phyloP scores from a whole-genome alignment of 164 flowering plant genomes.

The Aristolochia californica region DNA sequence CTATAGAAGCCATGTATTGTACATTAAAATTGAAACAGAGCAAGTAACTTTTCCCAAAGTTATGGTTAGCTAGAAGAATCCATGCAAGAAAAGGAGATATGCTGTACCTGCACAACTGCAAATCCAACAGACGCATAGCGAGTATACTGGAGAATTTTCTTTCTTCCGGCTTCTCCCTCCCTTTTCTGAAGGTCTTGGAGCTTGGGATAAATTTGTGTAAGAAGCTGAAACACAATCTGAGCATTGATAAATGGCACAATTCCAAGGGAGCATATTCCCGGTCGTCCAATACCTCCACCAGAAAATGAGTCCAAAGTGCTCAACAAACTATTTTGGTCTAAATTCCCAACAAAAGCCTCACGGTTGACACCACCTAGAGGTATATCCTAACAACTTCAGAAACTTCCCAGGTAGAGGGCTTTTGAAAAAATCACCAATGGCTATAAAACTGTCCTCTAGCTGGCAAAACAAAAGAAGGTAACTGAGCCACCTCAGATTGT shows the following conservation, averaged over 20 bases:
- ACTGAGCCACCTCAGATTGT: background rate
- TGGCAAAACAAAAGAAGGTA: slow-evolving; percentile 33
- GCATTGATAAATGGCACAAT: slow-evolving; percentile 99
- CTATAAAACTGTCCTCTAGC: slow-evolving; percentile 99
- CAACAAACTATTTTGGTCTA: slow-evolving; percentile 85
- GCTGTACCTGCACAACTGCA: slow-evolving; percentile 82
- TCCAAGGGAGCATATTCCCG: slow-evolving; percentile 96
- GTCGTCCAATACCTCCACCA: slow-evolving; percentile 98
- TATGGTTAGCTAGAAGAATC: no score
- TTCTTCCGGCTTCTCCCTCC: slow-evolving; percentile 99
- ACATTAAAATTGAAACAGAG: no score
- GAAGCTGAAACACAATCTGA: slow-evolving; percentile 93
- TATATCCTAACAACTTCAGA: slow-evolving; percentile 78
- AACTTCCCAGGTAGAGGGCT: slow-evolving; percentile 97
- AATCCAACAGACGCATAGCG: slow-evolving; percentile 99
- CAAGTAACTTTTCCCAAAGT: no score
- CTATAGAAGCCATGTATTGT: no score
- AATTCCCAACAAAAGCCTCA: slow-evolving; percentile 86
- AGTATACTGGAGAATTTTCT: slow-evolving; percentile 90
- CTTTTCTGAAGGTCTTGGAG: slow-evolving; percentile 97
- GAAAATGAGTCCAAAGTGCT: slow-evolving; percentile 95
- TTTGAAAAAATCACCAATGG: slow-evolving; percentile 95
- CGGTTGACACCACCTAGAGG: slow-evolving; percentile 98
- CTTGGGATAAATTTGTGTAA: slow-evolving; percentile 87
- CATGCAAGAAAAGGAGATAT: no score